phyloP scores from a whole-genome alignment of 768 basidiomycete species.

The Suillus alpinus region DNA sequence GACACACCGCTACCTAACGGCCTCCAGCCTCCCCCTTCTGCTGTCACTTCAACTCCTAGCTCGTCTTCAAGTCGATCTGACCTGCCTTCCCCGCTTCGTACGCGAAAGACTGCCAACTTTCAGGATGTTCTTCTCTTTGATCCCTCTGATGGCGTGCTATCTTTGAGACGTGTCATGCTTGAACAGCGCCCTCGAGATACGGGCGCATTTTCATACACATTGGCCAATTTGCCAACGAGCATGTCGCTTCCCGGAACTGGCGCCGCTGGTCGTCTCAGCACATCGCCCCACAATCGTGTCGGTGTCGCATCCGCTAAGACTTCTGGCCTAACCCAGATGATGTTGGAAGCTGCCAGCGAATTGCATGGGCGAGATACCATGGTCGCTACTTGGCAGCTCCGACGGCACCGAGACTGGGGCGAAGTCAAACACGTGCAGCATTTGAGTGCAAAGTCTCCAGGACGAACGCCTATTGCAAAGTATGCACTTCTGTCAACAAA shows the following conservation, averaged over 20 bases:
- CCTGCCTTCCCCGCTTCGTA: slow-evolving; percentile 26
- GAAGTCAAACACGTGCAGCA: slow-evolving; percentile 41
- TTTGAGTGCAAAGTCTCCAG: slow-evolving; percentile 7
- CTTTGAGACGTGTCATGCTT: slow-evolving; percentile 51
- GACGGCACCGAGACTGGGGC: slow-evolving; percentile 48
- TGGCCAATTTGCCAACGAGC: slow-evolving; percentile 45
- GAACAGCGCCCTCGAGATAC: slow-evolving; percentile 33
- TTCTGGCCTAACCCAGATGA: slow-evolving; percentile 34
- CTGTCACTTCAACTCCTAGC: slow-evolving; percentile 23
- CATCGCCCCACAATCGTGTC: slow-evolving; percentile 22
- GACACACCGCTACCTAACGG: slow-evolving; percentile 36
- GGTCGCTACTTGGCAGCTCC: slow-evolving; percentile 68
- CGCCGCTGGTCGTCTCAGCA: slow-evolving; percentile 36
- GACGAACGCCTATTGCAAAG: slow-evolving; percentile 8
- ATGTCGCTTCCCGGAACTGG: slow-evolving; percentile 54
- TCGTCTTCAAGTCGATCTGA: slow-evolving; percentile 28
- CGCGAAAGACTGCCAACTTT: slow-evolving; percentile 41
- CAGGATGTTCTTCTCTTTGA: slow-evolving; percentile 74
- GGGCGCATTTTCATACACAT: slow-evolving; percentile 21
- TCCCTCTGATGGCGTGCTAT: slow-evolving; percentile 51
- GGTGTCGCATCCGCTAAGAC: slow-evolving; percentile 29
- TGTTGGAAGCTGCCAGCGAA: slow-evolving; percentile 35
- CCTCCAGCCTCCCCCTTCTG: slow-evolving; percentile 35
- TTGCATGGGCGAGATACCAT: slow-evolving; percentile 36
- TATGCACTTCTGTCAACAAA: neutral